phyloP scores from a whole-genome alignment of 139 green algal genomes.

The Chlamydomonas sp. region DNA sequence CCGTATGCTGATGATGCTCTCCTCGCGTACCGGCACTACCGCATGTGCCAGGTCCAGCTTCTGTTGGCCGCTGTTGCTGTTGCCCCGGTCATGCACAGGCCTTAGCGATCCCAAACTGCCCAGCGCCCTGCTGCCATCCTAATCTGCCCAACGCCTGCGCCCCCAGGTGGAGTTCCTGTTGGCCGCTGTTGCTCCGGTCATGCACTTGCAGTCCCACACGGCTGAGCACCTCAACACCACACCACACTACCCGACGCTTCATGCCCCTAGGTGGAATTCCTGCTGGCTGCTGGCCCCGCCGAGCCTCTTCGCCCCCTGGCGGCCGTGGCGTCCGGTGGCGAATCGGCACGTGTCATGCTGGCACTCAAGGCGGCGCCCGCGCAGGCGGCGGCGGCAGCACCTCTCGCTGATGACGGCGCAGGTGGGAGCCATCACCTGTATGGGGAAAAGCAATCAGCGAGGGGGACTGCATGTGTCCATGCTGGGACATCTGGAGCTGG shows the following conservation, averaged over 20 bases:
- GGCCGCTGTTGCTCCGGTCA: constrained; percentile 27
- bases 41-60: too few relatives aligned
- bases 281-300: constrained; percentile 70
- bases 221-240: too few relatives aligned
- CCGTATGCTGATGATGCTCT: too few relatives aligned
- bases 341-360: constrained; percentile 84
- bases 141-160: too few relatives aligned
- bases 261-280: constrained; percentile 66
- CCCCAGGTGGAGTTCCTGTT: constrained; percentile 70
- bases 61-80: too few relatives aligned
- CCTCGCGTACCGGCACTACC: too few relatives aligned
- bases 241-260: neutral
- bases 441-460: neutral
- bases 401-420: neutral
- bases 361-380: constrained; percentile 81
- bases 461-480: neutral
- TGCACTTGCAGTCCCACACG: too few relatives aligned
- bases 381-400: constrained; percentile 1
- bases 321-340: constrained; percentile 79
- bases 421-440: neutral
- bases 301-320: constrained; percentile 82
- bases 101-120: too few relatives aligned
- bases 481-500: too few relatives aligned
- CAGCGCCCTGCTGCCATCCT: too few relatives aligned
- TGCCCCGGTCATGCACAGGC: too few relatives aligned